A percentile compares a stretch with the other conserved stretches of the same genome.
Conservation (phyloP, 305 asterid species). For the Lippia alba region DNA sequence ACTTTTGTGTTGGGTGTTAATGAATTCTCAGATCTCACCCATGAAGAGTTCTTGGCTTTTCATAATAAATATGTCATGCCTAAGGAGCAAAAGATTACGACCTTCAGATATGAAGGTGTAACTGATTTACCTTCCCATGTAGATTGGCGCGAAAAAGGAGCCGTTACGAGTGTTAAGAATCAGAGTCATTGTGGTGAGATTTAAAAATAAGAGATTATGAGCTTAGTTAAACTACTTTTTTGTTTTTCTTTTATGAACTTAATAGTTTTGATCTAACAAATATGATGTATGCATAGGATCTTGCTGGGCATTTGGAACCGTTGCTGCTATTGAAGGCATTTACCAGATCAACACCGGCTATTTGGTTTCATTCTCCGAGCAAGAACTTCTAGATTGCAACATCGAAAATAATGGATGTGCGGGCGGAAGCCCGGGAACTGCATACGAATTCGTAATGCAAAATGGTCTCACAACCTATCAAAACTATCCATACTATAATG, state of each 20-base stretch:
- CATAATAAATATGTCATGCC: background rate
- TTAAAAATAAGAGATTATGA: no score
- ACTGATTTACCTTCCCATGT: background rate
- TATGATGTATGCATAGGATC: background rate
- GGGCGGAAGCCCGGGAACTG: background rate
- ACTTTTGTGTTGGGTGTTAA: background rate
- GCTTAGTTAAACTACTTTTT: no score
- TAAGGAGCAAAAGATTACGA: background rate
- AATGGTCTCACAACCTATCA: background rate
- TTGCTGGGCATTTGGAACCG: background rate
- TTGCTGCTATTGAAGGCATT: background rate
- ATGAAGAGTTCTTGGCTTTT: background rate
- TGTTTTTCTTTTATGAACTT: no score
- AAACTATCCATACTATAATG: background rate
- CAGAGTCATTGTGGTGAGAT: background rate
- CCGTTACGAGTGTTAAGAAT: background rate
- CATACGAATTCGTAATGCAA: background rate
- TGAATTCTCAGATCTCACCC: background rate
- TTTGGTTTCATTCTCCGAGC: background rate
- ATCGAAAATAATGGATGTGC: background rate
- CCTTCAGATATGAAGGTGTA: background rate
- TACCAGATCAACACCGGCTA: background rate
- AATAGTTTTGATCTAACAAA: no score
- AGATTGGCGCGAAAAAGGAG: background rate
- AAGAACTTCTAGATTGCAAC: background rate